These are phyloP conservation scores for Alternaria sp. DNA, from an alignment of 2,329 filamentous ascomycete genomes.

Conservation along the genomic window DNA sequence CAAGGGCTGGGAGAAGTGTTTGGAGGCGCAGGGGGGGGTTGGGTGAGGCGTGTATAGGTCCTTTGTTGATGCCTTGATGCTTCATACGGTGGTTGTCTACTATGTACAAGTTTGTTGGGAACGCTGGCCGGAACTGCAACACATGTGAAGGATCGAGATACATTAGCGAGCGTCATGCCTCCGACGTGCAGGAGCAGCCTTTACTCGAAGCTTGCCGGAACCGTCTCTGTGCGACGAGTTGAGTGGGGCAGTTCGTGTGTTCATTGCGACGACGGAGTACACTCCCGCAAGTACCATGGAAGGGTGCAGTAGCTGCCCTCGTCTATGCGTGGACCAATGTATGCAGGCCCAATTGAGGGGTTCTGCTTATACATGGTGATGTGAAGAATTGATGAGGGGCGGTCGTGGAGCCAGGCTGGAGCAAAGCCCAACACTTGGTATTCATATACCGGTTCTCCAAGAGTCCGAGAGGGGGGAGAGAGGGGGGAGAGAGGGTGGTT, in stretches of 20 bases:
- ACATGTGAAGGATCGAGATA: constrained; percentile 1
- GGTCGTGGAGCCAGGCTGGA: constrained; percentile 4
- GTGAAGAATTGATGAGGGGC: constrained; percentile 17
- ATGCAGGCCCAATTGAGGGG: constrained; percentile 38
- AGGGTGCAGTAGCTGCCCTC: constrained; percentile 34
- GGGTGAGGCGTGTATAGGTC: neutral
- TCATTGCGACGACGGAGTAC: constrained; percentile 30
- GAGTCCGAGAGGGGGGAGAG: neutral
- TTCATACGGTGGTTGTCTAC: neutral
- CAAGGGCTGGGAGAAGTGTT: neutral
- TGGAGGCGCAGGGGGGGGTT: constrained; percentile 1
- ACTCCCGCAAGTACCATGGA: constrained; percentile 30
- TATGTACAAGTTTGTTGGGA: constrained; percentile 5
- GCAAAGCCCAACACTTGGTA: neutral
- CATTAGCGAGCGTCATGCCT: constrained; percentile 15
- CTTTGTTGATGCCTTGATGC: neutral
- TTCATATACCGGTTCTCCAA: neutral
- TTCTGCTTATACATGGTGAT: constrained; percentile 11
- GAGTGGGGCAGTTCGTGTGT: constrained; percentile 20
- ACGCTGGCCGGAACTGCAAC: neutral
- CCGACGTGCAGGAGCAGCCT: constrained; percentile 31
- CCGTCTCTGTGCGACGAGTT: constrained; percentile 27
- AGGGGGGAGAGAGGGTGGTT: constrained; percentile 3
- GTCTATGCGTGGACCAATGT: constrained; percentile 37
- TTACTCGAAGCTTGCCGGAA: constrained; percentile 25